Base-by-base conservation (phyloP, 805 yeast genomes). In the Kregervanrija fluxuum region DNA sequence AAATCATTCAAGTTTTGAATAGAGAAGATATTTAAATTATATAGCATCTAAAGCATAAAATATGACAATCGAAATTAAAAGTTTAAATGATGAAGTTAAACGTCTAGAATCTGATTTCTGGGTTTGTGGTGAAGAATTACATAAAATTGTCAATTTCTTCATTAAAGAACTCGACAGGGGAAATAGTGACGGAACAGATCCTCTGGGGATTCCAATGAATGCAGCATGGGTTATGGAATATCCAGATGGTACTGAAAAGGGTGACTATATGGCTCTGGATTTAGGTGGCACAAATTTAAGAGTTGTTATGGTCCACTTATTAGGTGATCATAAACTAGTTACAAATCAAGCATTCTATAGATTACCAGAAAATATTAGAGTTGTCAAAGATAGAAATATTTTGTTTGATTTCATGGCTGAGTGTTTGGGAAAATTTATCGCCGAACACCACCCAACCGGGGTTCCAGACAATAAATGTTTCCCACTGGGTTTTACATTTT, bases 401-500 rank as follows among this genome's bases (percentile, higher is more conserved):
- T 75, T 93, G 57, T 93, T 89, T 79, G 83, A 71, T 39, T 93
- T 88, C 69, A 87, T 93, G 60, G 98, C 98, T 51, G 80, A 77
- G 33, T 82, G 90, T 60, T 75, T 93, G 61, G 81, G 79, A 54
- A 70, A 75, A 49, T 93, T 93, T 60, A 70, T 89, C 47, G 69
- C 61, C 35, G 82, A 79, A 54, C 69, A 74, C 48, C 80, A 75
- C 66, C 95, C 95, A 55, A 72, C 80, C 35, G 93, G 91, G 48
- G 73, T 75, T 39, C 69, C 69, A 5, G 65, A 61, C 34, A 67
- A 73, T 16, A 66, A 68, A 22, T 70, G 77, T 38, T 72, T 85
- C 56, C 93, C 95, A 49, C 74, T 93, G 56, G 98, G 99, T 42
- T 93, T 93, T 78, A 93, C 99, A 34, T 93, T 93, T 73, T 84